Conservation (phyloP, 23 red algal species). For the Cyanidioschyzon merolae region DNA sequence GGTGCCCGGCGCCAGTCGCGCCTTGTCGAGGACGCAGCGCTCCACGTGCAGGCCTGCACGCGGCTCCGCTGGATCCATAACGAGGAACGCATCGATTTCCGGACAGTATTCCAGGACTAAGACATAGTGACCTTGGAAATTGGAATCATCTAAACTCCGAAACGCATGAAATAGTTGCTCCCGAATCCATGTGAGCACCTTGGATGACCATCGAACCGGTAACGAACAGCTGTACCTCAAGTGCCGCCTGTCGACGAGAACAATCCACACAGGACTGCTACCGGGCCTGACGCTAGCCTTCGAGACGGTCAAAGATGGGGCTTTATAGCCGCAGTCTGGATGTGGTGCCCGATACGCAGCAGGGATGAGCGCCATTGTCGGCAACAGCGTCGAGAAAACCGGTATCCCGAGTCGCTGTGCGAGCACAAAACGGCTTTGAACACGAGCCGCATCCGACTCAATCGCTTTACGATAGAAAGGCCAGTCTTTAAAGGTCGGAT, state of each 20-base stretch:
- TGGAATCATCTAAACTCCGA: not conserved
- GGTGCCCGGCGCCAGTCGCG: not conserved
- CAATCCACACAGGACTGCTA: not conserved
- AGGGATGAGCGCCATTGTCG: not conserved
- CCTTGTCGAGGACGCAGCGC: not conserved
- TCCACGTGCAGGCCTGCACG: not conserved
- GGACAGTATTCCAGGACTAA: not conserved
- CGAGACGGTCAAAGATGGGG: not conserved
- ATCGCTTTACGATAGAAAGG: slow-evolving; percentile 56
- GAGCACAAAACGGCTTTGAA: slow-evolving; percentile 31
- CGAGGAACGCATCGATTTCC: not conserved
- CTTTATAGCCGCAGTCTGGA: not conserved
- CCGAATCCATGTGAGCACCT: not conserved
- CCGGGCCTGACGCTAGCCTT: not conserved
- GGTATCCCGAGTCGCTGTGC: slow-evolving; percentile 14
- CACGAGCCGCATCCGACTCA: slow-evolving; percentile 39
- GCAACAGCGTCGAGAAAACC: not conserved
- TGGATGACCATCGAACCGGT: not conserved
- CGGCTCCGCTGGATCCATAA: not conserved
- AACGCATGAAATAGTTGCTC: not conserved
- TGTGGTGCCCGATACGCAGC: not conserved
- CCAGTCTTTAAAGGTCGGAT: slow-evolving; percentile 40
- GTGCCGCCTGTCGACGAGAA: slow-evolving; percentile 1
- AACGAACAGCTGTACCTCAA: not conserved
- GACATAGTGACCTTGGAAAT: not conserved